Conservation (phyloP, 2,329 filamentous ascomycete genomes). For the Sporothrix pseudoabietina region DNA sequence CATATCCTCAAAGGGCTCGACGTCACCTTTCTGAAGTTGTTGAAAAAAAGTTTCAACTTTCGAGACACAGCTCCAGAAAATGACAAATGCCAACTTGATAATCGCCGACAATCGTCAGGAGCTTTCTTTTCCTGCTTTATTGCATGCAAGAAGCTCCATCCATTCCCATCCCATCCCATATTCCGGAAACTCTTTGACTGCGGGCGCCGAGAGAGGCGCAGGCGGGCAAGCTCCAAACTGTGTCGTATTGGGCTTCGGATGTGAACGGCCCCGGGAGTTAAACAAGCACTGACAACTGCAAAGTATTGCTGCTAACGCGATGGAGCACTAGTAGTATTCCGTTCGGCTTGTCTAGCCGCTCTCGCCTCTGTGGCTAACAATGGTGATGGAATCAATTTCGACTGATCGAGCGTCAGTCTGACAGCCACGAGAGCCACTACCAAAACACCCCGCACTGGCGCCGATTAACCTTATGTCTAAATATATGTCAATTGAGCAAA, state of each 20-base stretch:
- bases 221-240: conserved; percentile 4
- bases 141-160: neutral
- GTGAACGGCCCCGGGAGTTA: neutral
- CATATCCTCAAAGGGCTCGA: neutral
- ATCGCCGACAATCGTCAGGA: neutral
- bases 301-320: conserved; percentile 3
- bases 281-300: neutral
- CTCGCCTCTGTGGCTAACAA: neutral
- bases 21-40: neutral
- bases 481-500: conserved; percentile 3
- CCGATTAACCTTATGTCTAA: neutral
- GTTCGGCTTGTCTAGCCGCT: neutral
- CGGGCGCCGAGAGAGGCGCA: neutral
- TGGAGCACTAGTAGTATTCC: neutral
- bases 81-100: neutral
- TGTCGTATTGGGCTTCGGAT: conserved; percentile 6
- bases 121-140: neutral
- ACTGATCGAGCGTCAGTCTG: neutral
- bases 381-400: neutral
- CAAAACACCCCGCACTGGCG: neutral
- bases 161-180: neutral
- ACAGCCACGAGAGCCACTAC: neutral
- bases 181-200: neutral
- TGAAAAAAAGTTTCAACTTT: neutral
- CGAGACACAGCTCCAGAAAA: neutral